phyloP scores from a whole-genome alignment of 2,329 filamentous ascomycete species.

The Pseudocercospora macadamiae region DNA sequence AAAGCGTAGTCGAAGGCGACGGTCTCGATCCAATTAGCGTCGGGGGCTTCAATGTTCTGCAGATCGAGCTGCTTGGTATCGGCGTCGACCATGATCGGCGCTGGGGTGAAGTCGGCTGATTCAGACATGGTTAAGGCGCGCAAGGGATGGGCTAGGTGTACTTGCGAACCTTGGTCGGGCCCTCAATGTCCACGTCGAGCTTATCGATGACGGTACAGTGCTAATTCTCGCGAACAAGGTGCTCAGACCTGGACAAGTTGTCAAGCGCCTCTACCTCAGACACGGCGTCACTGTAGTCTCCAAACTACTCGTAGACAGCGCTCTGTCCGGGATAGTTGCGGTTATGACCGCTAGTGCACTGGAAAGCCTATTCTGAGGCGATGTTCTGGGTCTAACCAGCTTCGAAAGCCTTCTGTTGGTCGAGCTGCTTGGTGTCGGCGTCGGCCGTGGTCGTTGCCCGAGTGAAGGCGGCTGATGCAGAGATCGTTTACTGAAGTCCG shows the following conservation, averaged over 20 bases:
- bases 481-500: background rate
- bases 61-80: conserved; percentile 4
- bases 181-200: conserved; percentile 56
- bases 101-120: background rate
- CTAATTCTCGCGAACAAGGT: conserved; percentile 61
- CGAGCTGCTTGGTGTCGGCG: conserved; percentile 1
- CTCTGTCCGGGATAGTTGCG: conserved; percentile 58
- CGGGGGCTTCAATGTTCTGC: conserved; percentile 20
- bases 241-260: conserved; percentile 68
- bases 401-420: conserved; percentile 18
- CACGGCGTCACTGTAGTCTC: conserved; percentile 83
- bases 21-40: conserved; percentile 34
- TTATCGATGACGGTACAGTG: conserved; percentile 61
- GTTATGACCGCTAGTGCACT: conserved; percentile 19
- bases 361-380: conserved; percentile 34
- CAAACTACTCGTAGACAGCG: conserved; percentile 79
- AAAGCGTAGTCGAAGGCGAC: conserved; percentile 35
- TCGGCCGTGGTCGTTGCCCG: background rate
- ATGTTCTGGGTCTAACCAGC: conserved; percentile 34
- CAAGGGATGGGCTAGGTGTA: conserved; percentile 56
- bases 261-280: conserved; percentile 70
- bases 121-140: background rate
- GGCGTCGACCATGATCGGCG: background rate
- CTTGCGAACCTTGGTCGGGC: conserved; percentile 49
- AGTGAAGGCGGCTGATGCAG: background rate